Evolutionary conservation across 148 eudicot genomes (phyloP), one percentile per base, ranked within the genome.

Genomic region (Amaranthus palmeri): DNA sequence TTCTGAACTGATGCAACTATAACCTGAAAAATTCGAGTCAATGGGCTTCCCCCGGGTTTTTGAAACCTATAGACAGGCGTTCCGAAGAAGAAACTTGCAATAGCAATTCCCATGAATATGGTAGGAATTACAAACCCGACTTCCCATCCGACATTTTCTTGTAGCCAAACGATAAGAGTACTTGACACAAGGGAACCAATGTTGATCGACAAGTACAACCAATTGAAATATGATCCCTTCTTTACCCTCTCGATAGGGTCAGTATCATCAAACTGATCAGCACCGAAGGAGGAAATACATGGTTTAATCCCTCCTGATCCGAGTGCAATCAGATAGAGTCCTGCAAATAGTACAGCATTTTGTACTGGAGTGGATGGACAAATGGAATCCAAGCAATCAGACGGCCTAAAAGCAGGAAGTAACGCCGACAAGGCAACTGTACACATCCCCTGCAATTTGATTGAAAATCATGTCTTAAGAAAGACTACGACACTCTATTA

Each of bases 391-490:
- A 47, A 59, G 56, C 74, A 79, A 42, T 79, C 78, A 36, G 74
- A 48, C 7, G 74, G 78, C 64, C 42, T 74, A 14, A 79, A 59
- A 12, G 77, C 67, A 45, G 81, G 71, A 49, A 74, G 44, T 25
- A 86, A 68, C 63, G 96, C 96, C 42, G 91, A 87, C 9, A 87
- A 53, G 47, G 88, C 84, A 79, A 90, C 70, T 14, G 72, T 79
- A 66, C 78, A 79, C 74, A 79, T 79, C 8, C 78, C 82, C 75
- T 74, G 18, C 68, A 44, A 3, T 44, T 47, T 14, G 58, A 51
- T 4, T 59, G 13, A 17, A 54, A 14, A 55, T 40, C 42, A 12
- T n/a, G 17, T 81, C 44, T 25, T 25, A 2, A 25, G 36, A 25
- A 25, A 25, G 36, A 25, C 36, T 25, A 25, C 0, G 2, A 25